These are phyloP conservation scores for Mycena crocata DNA, from an alignment of 768 basidiomycete species.

Conservation along the genomic window DNA sequence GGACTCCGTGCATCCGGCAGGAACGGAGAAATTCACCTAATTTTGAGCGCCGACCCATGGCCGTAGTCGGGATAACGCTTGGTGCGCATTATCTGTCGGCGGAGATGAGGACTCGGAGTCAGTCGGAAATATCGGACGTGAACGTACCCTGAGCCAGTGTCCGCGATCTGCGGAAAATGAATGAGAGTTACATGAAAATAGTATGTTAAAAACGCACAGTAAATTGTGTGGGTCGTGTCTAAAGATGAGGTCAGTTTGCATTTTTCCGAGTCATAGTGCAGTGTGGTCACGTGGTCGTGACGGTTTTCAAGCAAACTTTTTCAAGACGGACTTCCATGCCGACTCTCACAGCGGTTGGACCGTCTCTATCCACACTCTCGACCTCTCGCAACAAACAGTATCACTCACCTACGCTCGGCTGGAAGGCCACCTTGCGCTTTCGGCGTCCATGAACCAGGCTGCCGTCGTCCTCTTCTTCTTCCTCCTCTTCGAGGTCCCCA, in stretches of 20 bases:
- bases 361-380: too few relatives aligned
- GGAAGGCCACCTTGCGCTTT: slow-evolving; percentile 85
- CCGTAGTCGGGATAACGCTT: slow-evolving; percentile 83
- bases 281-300: too few relatives aligned
- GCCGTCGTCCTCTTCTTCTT: slow-evolving; percentile 63
- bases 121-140: slow-evolving; percentile 34
- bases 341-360: too few relatives aligned
- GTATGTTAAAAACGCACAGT: slow-evolving; percentile 49
- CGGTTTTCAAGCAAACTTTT: too few relatives aligned
- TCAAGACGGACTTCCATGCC: too few relatives aligned
- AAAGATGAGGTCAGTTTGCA: slow-evolving; percentile 45
- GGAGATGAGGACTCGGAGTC: slow-evolving; percentile 27
- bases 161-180: slow-evolving; percentile 60
- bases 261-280: too few relatives aligned
- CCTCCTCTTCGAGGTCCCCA: slow-evolving; percentile 85
- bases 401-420: slow-evolving; percentile 85
- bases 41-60: slow-evolving; percentile 80
- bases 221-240: slow-evolving; percentile 92
- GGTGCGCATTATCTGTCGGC: slow-evolving; percentile 78
- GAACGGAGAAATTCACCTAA: slow-evolving; percentile 63
- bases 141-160: slow-evolving; percentile 84
- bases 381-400: too few relatives aligned
- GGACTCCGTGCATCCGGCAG: slow-evolving; percentile 33
- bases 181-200: not conserved
- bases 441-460: slow-evolving; percentile 73